Percentiles rank a stretch among this genome's conserved stretches.
Evolutionary conservation across 352 stramenopile species (phyloP).

Genomic region (Globisporangium recalcitrans): DNA sequence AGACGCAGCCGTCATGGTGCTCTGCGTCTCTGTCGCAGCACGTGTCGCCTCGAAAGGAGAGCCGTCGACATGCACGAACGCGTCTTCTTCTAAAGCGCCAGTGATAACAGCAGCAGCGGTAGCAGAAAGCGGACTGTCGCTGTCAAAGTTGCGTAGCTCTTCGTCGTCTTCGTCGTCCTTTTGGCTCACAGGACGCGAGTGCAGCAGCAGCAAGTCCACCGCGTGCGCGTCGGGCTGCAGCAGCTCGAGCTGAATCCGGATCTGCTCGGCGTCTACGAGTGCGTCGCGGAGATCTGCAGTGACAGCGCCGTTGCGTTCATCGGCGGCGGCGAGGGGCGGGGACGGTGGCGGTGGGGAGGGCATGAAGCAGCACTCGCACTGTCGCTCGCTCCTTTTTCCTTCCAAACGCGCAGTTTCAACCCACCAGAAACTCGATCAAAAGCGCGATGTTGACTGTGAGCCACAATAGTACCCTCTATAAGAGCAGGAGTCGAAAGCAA

Average conservation of each 20-base stretch:
- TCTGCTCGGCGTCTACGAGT: not conserved
- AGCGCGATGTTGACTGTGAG: not conserved
- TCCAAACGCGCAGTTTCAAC: slow-evolving; percentile 12
- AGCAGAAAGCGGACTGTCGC: slow-evolving; percentile 3
- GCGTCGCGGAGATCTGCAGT: not conserved
- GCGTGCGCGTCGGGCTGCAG: not conserved
- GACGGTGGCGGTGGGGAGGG: not conserved
- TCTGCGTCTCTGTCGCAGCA: not conserved
- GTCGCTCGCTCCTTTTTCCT: slow-evolving; percentile 2
- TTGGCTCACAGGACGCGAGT: slow-evolving; percentile 8
- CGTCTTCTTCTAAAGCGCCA: not conserved
- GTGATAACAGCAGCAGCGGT: slow-evolving; percentile 1
- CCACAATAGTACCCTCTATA: slow-evolving; percentile 11
- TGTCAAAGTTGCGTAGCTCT: slow-evolving; percentile 18
- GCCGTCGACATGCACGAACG: not conserved
- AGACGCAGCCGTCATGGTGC: not conserved
- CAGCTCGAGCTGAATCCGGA: not conserved
- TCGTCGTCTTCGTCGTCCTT: slow-evolving; percentile 20
- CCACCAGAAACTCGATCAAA: slow-evolving; percentile 9
- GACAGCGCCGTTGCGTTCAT: not conserved
- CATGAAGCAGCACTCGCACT: slow-evolving; percentile 3
- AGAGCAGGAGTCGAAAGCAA: not conserved
- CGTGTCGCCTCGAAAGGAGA: not conserved
- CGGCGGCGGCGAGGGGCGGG: not conserved
- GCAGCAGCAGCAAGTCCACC: slow-evolving; percentile 8